These are phyloP conservation scores for Drechslerella coelobrocha DNA, from an alignment of 2,329 filamentous ascomycete species.

Conservation along the genomic window DNA sequence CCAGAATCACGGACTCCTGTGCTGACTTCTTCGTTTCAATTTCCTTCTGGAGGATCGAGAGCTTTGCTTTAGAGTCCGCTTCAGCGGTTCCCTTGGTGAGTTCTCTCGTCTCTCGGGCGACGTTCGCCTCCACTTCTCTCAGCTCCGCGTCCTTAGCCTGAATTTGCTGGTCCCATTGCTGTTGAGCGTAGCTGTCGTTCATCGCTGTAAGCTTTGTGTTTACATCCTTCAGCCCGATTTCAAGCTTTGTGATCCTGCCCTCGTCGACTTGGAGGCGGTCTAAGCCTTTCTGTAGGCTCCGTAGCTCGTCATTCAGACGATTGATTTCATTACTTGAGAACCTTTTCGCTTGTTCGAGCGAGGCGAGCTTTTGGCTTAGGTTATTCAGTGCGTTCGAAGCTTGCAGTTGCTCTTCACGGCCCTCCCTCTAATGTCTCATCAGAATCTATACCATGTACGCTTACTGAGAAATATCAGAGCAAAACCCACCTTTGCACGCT, in stretches of 20 bases:
- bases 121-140: constrained; percentile 73
- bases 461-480: neutral
- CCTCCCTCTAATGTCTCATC: constrained; percentile 67
- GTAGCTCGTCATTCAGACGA: constrained; percentile 71
- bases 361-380: constrained; percentile 73
- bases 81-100: constrained; percentile 81
- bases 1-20: constrained; percentile 32
- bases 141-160: constrained; percentile 71
- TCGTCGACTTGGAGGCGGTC: constrained; percentile 83
- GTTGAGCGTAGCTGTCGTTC: constrained; percentile 68
- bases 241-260: constrained; percentile 77
- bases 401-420: constrained; percentile 74
- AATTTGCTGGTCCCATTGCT: constrained; percentile 75
- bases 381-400: constrained; percentile 75
- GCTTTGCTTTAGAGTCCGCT: constrained; percentile 80
- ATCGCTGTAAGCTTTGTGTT: constrained; percentile 69
- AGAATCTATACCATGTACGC: too few species aligned
- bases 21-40: constrained; percentile 68
- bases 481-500: constrained; percentile 63
- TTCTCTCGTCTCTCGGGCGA: constrained; percentile 76
- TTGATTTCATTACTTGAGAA: constrained; percentile 74
- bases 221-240: constrained; percentile 72
- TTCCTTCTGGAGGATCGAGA: constrained; percentile 84
- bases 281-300: constrained; percentile 71
- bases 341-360: constrained; percentile 75